Evolutionary conservation across 495 filamentous ascomycete genomes (phyloP).

Genomic region (Venustampulla echinocandica): DNA sequence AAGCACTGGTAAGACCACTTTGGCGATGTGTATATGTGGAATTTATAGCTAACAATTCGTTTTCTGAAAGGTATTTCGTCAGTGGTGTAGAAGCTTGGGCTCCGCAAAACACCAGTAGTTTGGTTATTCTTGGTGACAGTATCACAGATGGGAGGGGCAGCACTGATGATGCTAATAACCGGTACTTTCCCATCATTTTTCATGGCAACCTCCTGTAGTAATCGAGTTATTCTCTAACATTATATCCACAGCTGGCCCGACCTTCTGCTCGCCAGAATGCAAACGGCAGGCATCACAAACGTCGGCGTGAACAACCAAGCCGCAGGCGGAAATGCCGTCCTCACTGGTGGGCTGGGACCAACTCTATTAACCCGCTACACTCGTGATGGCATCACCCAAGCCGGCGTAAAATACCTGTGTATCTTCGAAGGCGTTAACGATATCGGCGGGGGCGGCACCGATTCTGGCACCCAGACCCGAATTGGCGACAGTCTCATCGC

Average conservation of each 20-base stretch:
- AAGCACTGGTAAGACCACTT: too few relatives aligned
- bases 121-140: slow-evolving; percentile 59
- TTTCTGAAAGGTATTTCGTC: too few relatives aligned
- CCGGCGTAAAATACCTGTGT: slow-evolving; percentile 52
- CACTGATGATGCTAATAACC: slow-evolving; percentile 53
- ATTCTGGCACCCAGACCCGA: slow-evolving; percentile 36
- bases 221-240: neutral
- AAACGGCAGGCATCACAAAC: slow-evolving; percentile 35
- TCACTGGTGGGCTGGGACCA: slow-evolving; percentile 54
- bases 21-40: too few relatives aligned
- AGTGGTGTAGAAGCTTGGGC: slow-evolving; percentile 50
- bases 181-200: slow-evolving; percentile 29
- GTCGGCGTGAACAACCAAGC: slow-evolving; percentile 62
- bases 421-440: slow-evolving; percentile 73
- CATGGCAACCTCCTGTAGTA: neutral
- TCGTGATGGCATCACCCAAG: slow-evolving; percentile 51
- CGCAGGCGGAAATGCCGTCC: slow-evolving; percentile 60
- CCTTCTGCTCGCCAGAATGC: slow-evolving; percentile 47
- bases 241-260: slow-evolving; percentile 49
- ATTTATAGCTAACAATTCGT: too few relatives aligned
- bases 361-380: slow-evolving; percentile 52
- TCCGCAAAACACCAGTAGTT: slow-evolving; percentile 32
- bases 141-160: slow-evolving; percentile 65
- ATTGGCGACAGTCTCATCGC: slow-evolving; percentile 44
- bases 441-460: slow-evolving; percentile 40